phyloP scores from a whole-genome alignment of 805 yeast species.

The Metschnikowia dekortorum region DNA sequence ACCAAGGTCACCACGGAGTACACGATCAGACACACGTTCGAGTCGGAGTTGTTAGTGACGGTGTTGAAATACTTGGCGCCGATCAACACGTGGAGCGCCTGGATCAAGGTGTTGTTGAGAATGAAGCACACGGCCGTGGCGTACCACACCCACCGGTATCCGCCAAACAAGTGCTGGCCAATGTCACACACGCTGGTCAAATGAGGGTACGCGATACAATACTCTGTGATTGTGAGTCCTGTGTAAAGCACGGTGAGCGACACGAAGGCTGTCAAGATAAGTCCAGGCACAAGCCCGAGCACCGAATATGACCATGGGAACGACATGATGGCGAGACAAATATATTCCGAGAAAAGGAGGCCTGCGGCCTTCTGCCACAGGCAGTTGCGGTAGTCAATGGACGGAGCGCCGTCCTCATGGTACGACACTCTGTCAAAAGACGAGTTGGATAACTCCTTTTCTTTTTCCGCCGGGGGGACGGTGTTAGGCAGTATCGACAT shows the following conservation, averaged over 20 bases:
- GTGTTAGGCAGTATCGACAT: too few species aligned
- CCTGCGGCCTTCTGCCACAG: slow-evolving; percentile 60
- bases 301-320: slow-evolving; percentile 64
- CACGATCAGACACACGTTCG: slow-evolving; percentile 44
- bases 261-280: slow-evolving; percentile 49
- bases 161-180: slow-evolving; percentile 54
- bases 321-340: slow-evolving; percentile 60
- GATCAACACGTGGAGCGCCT: slow-evolving; percentile 55
- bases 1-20: slow-evolving; percentile 47
- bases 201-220: slow-evolving; percentile 50
- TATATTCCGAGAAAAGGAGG: slow-evolving; percentile 55
- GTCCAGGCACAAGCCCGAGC: slow-evolving; percentile 55
- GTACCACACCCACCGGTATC: slow-evolving; percentile 49
- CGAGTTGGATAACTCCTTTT: slow-evolving; percentile 1
- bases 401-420: slow-evolving; percentile 7
- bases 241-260: slow-evolving; percentile 51
- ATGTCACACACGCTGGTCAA: slow-evolving; percentile 53
- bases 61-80: slow-evolving; percentile 60
- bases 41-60: slow-evolving; percentile 39
- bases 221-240: slow-evolving; percentile 51
- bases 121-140: slow-evolving; percentile 53
- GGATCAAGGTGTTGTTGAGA: slow-evolving; percentile 53
- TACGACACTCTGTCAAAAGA: slow-evolving; percentile 4
- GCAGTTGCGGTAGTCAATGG: slow-evolving; percentile 47
- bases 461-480: not conserved